Conservation (phyloP, 768 basidiomycete genomes). For the Hericium rajendrae region DNA sequence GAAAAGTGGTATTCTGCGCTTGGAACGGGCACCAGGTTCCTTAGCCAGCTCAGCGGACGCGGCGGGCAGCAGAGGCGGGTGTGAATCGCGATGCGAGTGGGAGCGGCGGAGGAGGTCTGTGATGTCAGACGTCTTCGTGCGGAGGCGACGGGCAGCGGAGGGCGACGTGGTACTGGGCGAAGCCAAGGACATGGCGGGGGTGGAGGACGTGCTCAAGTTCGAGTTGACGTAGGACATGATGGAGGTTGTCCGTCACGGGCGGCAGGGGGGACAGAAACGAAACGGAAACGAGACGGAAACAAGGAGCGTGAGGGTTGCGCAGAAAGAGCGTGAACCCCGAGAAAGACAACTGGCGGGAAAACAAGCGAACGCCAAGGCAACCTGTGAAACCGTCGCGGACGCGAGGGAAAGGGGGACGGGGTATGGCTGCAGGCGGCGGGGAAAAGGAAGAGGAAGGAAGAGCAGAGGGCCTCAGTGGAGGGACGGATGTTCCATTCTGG, state of each 20-base stretch:
- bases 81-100: slow-evolving; percentile 2
- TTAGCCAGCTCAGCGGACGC: background rate
- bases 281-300: too few species aligned
- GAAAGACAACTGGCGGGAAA: too few species aligned
- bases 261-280: background rate
- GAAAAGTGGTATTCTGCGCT: slow-evolving; percentile 13
- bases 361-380: too few species aligned
- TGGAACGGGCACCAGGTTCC: background rate
- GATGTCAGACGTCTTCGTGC: slow-evolving; percentile 12
- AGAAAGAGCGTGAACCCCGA: too few species aligned
- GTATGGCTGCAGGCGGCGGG: too few species aligned
- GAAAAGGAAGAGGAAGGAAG: background rate
- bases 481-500: slow-evolving; percentile 1
- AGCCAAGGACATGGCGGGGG: background rate
- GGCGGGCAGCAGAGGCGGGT: background rate
- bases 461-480: background rate
- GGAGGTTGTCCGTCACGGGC: background rate
- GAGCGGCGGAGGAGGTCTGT: slow-evolving; percentile 11
- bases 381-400: too few species aligned
- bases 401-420: too few species aligned
- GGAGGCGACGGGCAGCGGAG: slow-evolving; percentile 4
- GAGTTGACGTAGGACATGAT: background rate
- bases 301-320: too few species aligned
- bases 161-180: slow-evolving; percentile 3
- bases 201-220: background rate